Evolutionary conservation across 1,139 yeast genomes (phyloP).

Genomic region (Citeromyces siamensis): DNA sequence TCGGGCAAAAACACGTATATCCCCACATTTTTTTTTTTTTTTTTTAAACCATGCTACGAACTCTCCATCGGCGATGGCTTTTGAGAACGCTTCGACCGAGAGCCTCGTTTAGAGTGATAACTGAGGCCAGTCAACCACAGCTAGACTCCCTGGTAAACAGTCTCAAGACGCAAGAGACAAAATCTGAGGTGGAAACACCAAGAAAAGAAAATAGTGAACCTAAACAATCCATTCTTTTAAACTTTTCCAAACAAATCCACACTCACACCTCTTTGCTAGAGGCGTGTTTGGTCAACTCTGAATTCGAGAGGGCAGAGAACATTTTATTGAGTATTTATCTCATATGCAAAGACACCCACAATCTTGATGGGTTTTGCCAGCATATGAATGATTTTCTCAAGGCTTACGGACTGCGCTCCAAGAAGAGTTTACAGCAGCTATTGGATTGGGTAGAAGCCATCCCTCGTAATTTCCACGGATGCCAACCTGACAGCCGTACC

Average conservation of each 20-base stretch:
- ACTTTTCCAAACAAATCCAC: background rate
- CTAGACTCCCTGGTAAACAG: background rate
- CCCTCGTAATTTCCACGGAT: slow-evolving; percentile 9
- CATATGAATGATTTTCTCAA: slow-evolving; percentile 29
- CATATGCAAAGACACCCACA: slow-evolving; percentile 20
- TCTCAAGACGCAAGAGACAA: background rate
- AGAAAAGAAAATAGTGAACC: no score
- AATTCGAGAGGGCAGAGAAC: slow-evolving; percentile 60
- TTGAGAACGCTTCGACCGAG: no score
- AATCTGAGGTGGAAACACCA: no score
- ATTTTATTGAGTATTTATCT: slow-evolving; percentile 47
- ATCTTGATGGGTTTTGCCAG: slow-evolving; percentile 33
- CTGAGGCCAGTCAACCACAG: background rate
- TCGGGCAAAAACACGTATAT: no score
- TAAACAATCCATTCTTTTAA: no score
- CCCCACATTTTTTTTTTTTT: no score
- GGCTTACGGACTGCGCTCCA: slow-evolving; percentile 17
- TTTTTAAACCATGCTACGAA: no score
- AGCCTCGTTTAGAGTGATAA: no score
- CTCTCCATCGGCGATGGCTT: no score
- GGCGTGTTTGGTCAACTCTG: slow-evolving; percentile 61
- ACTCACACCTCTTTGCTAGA: slow-evolving; percentile 38
- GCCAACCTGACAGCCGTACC: slow-evolving; percentile 6
- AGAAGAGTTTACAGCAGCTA: slow-evolving; percentile 13
- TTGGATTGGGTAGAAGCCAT: slow-evolving; percentile 12